Evolutionary conservation across 352 stramenopile species (phyloP), one percentile per base, ranked within the genome.

Genomic region (Globisporangium mamillatum): DNA sequence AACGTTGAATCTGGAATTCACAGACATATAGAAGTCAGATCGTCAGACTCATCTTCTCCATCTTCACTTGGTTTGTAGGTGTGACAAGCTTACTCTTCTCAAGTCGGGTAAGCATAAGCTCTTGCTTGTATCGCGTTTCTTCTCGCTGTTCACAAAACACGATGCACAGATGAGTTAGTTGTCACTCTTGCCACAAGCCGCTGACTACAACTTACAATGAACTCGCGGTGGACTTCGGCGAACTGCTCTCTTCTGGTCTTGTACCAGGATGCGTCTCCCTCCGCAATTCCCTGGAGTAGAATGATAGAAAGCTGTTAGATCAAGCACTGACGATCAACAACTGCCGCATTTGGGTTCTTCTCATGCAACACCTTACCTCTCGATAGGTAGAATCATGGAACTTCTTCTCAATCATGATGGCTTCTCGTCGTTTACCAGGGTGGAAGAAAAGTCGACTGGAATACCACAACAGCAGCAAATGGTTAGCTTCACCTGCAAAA

Each of bases 121-220:
- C 83, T 67, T 92, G 86, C 71, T 89, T 93, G 77, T 93, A 80
- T 50, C 78, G 79, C 29, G 76, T 90, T 75, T 93, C 86, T 55
- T 92, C 80, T 12, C 78, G 73, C 86, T 93, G 52, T 18, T 46
- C 18, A 66, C 7, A 60, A 25, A 5, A 71, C 27, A 57, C 24
- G 8, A 18, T 16, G 16, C 25, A 18, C 14, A 34, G 9, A 34
- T 65, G 16, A 41, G 44, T 12, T 20, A 3, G 7, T 54, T 16
- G 48, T 20, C 24, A 36, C 1, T 20, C 4, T 16, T 36, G 20
- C 52, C 32, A 62, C 9, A 46, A 44, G 12, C 3, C 55, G 27
- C 20, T 22, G 16, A 22, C 27, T 36, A 38, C 7, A 36, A 75
- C 85, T 64, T 71, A 93, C 85, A 64, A 74, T 79, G 44, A 93